Percentiles rank a stretch among this genome's conserved stretches.
Evolutionary conservation across 768 basidiomycete genomes (phyloP).

Genomic region (Dacryopinax spathularia): DNA sequence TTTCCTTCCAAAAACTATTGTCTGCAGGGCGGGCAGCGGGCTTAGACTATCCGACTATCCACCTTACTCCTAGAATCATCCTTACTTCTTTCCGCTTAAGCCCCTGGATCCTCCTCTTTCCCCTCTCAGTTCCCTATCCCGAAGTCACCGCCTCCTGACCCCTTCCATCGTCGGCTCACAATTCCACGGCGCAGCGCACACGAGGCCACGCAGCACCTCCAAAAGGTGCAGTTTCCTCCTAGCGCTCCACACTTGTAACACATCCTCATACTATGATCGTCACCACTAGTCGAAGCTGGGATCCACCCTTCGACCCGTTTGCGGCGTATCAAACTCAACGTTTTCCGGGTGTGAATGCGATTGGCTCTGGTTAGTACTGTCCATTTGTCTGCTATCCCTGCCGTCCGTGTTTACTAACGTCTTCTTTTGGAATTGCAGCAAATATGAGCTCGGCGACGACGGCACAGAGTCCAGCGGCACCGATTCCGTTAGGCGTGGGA

Average conservation of each 20-base stretch:
- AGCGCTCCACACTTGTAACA: background rate
- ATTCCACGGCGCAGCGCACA: background rate
- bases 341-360: background rate
- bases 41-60: no score
- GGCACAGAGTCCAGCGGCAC: background rate
- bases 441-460: conserved; percentile 1
- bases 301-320: background rate
- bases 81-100: background rate
- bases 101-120: background rate
- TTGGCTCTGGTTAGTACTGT: background rate
- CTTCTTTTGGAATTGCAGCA: background rate
- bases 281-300: background rate
- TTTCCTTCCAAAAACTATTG: no score
- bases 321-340: background rate
- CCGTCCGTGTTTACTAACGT: background rate
- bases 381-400: background rate
- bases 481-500: background rate
- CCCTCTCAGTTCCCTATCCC: background rate
- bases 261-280: background rate
- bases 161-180: background rate
- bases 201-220: background rate
- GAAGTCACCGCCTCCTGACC: background rate
- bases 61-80: conserved; percentile 3
- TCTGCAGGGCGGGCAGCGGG: conserved; percentile 4
- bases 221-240: background rate